These are phyloP conservation scores for Mycosarcoma mackinlayi DNA, from an alignment of 1,284 basidiomycete genomes.

Conservation along the genomic window DNA sequence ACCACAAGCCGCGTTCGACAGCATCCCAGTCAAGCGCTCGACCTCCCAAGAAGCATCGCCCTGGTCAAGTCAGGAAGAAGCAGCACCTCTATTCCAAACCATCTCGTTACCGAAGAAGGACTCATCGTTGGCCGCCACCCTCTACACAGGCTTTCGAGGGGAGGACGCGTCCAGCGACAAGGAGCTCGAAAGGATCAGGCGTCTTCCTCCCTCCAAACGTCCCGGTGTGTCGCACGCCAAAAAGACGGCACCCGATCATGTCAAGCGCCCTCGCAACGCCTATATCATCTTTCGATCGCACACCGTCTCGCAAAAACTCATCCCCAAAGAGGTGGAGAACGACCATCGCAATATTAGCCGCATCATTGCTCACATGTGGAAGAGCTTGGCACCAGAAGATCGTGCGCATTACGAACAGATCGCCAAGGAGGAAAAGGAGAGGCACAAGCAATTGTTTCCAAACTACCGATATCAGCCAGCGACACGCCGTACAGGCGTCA, in stretches of 20 bases:
- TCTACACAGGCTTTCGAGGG: constrained; percentile 5
- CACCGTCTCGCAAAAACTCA: constrained; percentile 81
- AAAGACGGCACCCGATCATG: constrained; percentile 72
- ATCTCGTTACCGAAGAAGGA: constrained; percentile 25
- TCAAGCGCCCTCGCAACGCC: constrained; percentile 90
- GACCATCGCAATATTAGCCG: constrained; percentile 79
- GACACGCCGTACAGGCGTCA: constrained; percentile 33
- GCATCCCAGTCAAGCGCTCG: constrained; percentile 11
- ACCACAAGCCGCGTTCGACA: neutral
- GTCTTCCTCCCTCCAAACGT: constrained; percentile 30
- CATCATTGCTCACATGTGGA: constrained; percentile 69
- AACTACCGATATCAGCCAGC: constrained; percentile 63
- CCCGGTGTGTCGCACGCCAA: constrained; percentile 55
- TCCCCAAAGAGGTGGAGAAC: constrained; percentile 83
- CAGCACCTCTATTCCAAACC: constrained; percentile 12
- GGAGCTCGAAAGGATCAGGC: constrained; percentile 6
- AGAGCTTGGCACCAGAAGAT: constrained; percentile 53
- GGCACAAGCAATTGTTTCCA: constrained; percentile 54
- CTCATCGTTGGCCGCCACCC: constrained; percentile 1
- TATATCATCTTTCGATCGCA: constrained; percentile 94
- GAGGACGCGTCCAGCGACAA: neutral
- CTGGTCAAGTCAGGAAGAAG: neutral
- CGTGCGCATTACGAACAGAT: constrained; percentile 52
- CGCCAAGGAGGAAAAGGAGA: constrained; percentile 58
- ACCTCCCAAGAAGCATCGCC: constrained; percentile 8